Evolutionary conservation across 2,329 filamentous ascomycete species (phyloP), one percentile per base, ranked within the genome.

Genomic region (Penicillium concentricum): DNA sequence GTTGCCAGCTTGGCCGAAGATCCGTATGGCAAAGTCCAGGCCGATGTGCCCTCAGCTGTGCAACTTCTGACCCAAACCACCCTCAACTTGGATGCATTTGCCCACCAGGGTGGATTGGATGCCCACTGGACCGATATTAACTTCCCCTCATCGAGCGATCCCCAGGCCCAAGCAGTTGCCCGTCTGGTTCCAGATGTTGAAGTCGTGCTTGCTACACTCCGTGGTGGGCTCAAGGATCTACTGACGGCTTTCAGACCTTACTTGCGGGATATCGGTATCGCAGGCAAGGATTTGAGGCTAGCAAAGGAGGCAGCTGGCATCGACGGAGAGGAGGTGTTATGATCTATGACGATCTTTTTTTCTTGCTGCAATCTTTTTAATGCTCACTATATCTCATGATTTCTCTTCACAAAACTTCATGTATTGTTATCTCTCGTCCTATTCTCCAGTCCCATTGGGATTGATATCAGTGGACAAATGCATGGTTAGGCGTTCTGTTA

Each of bases 11-110:
- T 97, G 52, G 78, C 79, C 4, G 92, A 97, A 73, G 93, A 97
- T 71, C 82, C 83, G 45, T 94, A 87, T 69, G 93, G 93, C 15
- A 89, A 90, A 64, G 93, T 95, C n/a, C 88, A 95, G 63, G 82
- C 86, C 42, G 90, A 94, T 61, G 86, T 97, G 2, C 85, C 89
- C 1, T 77, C 76, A 47, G 87, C 96, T 55, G 84, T 97, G 49
- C 84, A 88, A 45, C 84, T 86, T 1, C 84, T 95, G 59, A 92
- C 90, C 0, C 69, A 72, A 43, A 86, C 89, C 0, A 86, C 92
- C 54, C 81, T 78, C 53, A 85, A 85, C 62, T 77, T 96, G 4
- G 88, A 96, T 67, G 76, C 71, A 1, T 91, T 95, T 69, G 81
- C 86, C 61, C 63, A 74, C 44, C 58, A 65, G 30, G 68, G 64